Evolutionary conservation across 345 rosid genomes (phyloP), one percentile per base, ranked within the genome.

Genomic region (Citrus sp.): DNA sequence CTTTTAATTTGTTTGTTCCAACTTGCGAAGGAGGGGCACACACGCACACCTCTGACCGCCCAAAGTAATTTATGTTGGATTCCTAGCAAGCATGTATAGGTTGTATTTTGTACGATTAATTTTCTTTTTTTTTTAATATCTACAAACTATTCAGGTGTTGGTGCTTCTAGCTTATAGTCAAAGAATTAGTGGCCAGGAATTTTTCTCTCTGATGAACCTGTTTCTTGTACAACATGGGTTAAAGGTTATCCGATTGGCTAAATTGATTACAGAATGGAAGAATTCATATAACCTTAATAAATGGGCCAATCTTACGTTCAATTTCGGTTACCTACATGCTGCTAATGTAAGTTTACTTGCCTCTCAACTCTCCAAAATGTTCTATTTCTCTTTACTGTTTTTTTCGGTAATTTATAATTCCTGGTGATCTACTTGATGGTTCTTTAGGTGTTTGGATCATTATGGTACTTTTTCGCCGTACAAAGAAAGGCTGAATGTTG

Each of bases 251-350:
- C 84, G 84, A 25, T 78, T 85, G 10, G 80, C 78, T 60, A 80
- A 80, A 13, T 67, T 78, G 75, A 78, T 77, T 63, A 75, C 71
- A 40, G 79, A 82, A 67, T 84, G 78, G 12, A 72, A 80, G 74
- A 85, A 79, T 61, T 78, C 83, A 66, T 82, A 82, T 74, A 80
- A 82, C 30, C 81, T 80, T 56, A 78, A 80, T 13, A 78, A 62
- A 80, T 85, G 84, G 85, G 87, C 84, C 30, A 81, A 73, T 72
- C 76, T 79, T 67, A 78, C 83, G 3, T 82, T 85, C 61, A 78
- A 80, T 75, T 82, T 82, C 35, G 54, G 76, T 22, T 85, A 74
- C 79, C 74, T 82, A 76, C 80, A 80, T 70, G 87, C 85, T 2
- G 78, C 84, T 78, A 82, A 85, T 75, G 85, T 85, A 80, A 80